phyloP scores from a whole-genome alignment of 2,329 filamentous ascomycete species.

The Penicillium sp. region DNA sequence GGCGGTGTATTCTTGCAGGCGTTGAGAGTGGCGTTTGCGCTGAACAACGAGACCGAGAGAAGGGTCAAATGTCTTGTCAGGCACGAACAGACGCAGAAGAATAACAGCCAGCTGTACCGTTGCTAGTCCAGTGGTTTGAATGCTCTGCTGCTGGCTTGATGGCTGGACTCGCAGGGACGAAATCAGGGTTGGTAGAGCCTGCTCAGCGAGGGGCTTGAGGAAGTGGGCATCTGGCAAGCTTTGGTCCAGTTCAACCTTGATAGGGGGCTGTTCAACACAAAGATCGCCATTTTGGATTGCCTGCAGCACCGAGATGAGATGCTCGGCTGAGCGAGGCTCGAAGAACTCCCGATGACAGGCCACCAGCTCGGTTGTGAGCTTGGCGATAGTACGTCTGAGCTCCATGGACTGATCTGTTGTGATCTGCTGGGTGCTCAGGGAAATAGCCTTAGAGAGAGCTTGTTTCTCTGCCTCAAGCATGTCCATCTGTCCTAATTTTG shows the following conservation, averaged over 20 bases:
- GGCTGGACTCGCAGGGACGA: slow-evolving; percentile 22
- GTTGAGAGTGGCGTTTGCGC: slow-evolving; percentile 57
- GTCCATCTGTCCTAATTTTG: slow-evolving; percentile 60
- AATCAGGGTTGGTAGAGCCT: slow-evolving; percentile 32
- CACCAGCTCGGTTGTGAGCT: slow-evolving; percentile 36
- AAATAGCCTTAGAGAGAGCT: slow-evolving; percentile 57
- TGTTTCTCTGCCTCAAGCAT: slow-evolving; percentile 66
- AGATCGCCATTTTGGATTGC: slow-evolving; percentile 25
- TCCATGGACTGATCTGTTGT: slow-evolving; percentile 51
- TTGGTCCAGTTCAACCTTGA: slow-evolving; percentile 21
- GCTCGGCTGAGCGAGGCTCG: slow-evolving; percentile 28
- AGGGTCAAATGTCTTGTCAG: slow-evolving; percentile 83
- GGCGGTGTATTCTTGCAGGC: slow-evolving; percentile 55
- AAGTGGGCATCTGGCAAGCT: slow-evolving; percentile 31
- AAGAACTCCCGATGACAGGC: slow-evolving; percentile 38
- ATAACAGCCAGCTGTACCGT: slow-evolving; percentile 76
- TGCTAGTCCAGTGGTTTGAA: slow-evolving; percentile 55
- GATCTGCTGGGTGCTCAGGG: slow-evolving; percentile 52
- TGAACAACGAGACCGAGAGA: slow-evolving; percentile 63
- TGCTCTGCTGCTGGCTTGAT: slow-evolving; percentile 19
- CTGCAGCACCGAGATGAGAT: slow-evolving; percentile 26
- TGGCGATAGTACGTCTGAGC: slow-evolving; percentile 51
- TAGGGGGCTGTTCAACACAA: slow-evolving; percentile 12
- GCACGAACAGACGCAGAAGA: slow-evolving; percentile 76
- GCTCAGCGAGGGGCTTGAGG: slow-evolving; percentile 37